These are phyloP conservation scores for Cucurbita argyrosperma DNA, from an alignment of 306 rosid genomes.

Conservation along the genomic window DNA sequence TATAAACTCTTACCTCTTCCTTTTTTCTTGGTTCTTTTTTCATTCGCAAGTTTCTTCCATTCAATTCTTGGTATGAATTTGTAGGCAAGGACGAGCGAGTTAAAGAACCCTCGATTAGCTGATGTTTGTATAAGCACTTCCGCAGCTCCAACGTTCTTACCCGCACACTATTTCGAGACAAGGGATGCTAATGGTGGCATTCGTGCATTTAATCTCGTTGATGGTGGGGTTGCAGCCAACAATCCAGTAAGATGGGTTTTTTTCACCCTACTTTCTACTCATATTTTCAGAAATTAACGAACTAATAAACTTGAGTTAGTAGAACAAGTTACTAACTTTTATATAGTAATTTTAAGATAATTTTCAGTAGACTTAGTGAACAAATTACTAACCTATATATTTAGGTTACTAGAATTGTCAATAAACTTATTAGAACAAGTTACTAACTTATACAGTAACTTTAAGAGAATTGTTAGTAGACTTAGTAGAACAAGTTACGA, in stretches of 20 bases:
- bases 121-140: slow-evolving; percentile 31
- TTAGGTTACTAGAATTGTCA: no score
- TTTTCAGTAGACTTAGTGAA: no score
- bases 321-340: no score
- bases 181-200: slow-evolving; percentile 10
- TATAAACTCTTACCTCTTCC: slow-evolving; percentile 3
- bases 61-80: neutral
- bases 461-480: no score
- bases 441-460: no score
- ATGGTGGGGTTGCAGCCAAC: slow-evolving; percentile 34
- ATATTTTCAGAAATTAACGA: no score
- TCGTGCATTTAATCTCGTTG: slow-evolving; percentile 19
- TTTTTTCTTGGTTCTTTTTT: neutral
- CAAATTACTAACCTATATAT: no score
- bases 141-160: slow-evolving; percentile 34
- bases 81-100: slow-evolving; percentile 15
- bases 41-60: no score
- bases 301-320: no score
- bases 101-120: slow-evolving; percentile 18
- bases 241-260: slow-evolving; percentile 12
- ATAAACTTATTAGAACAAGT: no score
- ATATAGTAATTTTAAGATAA: no score
- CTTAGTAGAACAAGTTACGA: no score
- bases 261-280: neutral
- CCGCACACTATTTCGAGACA: slow-evolving; percentile 20